Evolutionary conservation across 1,284 basidiomycete species (phyloP), one percentile per base, ranked within the genome.

Genomic region (Pseudozyma sp.): DNA sequence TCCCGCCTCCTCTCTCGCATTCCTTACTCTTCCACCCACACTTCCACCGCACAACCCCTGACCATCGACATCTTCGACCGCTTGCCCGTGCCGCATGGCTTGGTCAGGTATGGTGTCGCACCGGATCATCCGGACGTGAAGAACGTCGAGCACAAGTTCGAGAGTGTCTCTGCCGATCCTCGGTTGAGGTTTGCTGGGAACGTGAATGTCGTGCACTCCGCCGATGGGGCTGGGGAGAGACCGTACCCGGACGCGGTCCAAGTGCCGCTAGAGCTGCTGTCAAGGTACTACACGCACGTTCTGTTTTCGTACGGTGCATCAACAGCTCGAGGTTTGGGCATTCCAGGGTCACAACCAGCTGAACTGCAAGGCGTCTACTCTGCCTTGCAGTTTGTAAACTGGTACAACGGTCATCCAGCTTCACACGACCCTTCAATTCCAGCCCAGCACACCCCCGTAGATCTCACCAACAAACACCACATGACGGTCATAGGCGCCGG

Each of bases 121-220:
- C 96, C 97, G 42, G 97, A 99, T 86, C 97, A 99, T 85, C 94
- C 96, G 1, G 96, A 99, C 87, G 96, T 99, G 82, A 99, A 97
- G 94, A 99, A 99, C 84, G 97, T 95, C 85, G 94, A 92, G 46
- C 90, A 97, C 86, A 98, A 97, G 85, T 99, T 99, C 77, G 93
- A 94, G 7, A 31, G 44, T 90, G 77, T 82, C 24, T 76, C 78
- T 1, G 59, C 66, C 6, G 81, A 83, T 49, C 69, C 80, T 1
- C 64, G 81, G 24, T 61, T 84, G 44, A 63, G 72, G 10, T 84
- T 95, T 86, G 96, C 96, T 83, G 97, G 97, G 48, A 98, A 98
- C 80, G 91, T 97, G 44, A 90, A 92, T 61, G 86, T 98, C 49
- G 89, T 88, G 16, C 54, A 47, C 8, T 55, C 53, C 17, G 34